phyloP scores from a whole-genome alignment of 2,329 filamentous ascomycete genomes.

The Mariannaea sp. region DNA sequence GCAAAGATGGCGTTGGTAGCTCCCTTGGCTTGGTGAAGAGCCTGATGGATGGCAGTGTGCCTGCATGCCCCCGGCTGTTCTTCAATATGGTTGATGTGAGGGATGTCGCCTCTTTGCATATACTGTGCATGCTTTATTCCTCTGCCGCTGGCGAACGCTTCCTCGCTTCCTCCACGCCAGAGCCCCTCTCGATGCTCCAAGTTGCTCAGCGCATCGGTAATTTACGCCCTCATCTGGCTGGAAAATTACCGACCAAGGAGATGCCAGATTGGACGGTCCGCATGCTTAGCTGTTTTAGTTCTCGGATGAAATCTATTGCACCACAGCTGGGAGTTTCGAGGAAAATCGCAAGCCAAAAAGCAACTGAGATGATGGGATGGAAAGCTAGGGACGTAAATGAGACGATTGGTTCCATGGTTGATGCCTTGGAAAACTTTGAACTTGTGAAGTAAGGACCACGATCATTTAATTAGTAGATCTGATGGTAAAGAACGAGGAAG shows the following conservation, averaged over 20 bases:
- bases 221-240: background rate
- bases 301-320: background rate
- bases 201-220: background rate
- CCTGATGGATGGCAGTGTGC: slow-evolving; percentile 3
- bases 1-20: background rate
- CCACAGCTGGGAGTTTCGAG: background rate
- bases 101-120: slow-evolving; percentile 3
- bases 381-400: background rate
- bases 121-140: background rate
- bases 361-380: background rate
- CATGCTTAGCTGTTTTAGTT: background rate
- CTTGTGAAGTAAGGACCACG: background rate
- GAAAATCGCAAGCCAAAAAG: background rate
- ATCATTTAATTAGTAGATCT: too few species aligned
- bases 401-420: background rate
- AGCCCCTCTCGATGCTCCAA: background rate
- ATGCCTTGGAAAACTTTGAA: background rate
- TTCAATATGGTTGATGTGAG: slow-evolving; percentile 10
- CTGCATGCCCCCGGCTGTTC: slow-evolving; percentile 5
- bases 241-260: background rate
- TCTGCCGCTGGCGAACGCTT: background rate
- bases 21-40: slow-evolving; percentile 7
- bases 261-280: background rate
- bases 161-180: background rate
- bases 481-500: too few species aligned